phyloP scores from a whole-genome alignment of 2,329 filamentous ascomycete genomes.

The Delphinella strobiligena region DNA sequence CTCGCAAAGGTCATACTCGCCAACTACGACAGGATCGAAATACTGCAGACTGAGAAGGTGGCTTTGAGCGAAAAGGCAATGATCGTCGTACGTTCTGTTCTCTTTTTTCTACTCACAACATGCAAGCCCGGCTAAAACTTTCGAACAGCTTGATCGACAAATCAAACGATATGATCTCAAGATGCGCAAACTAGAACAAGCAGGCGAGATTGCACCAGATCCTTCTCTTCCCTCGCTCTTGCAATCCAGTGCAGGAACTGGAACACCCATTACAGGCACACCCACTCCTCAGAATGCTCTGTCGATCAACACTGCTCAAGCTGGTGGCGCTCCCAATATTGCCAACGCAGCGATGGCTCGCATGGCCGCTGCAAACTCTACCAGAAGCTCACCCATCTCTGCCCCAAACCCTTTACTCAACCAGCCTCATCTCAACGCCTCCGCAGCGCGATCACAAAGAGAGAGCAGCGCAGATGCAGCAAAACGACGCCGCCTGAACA shows the following conservation, averaged over 20 bases:
- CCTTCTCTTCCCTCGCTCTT: conserved; percentile 49
- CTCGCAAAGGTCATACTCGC: conserved; percentile 55
- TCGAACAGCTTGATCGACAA: conserved; percentile 43
- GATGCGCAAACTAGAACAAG: conserved; percentile 45
- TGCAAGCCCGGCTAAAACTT: too few species aligned
- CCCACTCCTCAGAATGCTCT: conserved; percentile 42
- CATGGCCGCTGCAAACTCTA: conserved; percentile 15
- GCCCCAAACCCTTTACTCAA: conserved; percentile 10
- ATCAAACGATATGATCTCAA: conserved; percentile 52
- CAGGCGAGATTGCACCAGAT: conserved; percentile 47
- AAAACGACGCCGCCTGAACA: conserved; percentile 47
- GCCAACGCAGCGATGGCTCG: conserved; percentile 38
- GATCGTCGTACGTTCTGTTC: conserved; percentile 50
- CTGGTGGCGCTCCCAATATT: conserved; percentile 38
- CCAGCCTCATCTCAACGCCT: conserved; percentile 12
- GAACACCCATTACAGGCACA: conserved; percentile 37
- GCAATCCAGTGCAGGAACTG: conserved; percentile 33
- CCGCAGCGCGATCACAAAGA: conserved; percentile 16
- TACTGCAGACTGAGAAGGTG: conserved; percentile 64
- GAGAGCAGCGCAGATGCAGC: conserved; percentile 33
- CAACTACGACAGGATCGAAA: conserved; percentile 56
- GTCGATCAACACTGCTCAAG: conserved; percentile 39
- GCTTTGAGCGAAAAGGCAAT: conserved; percentile 53
- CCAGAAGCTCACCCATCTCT: conserved; percentile 6
- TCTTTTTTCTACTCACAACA: too few species aligned